A percentile compares a stretch with the other conserved stretches of the same genome.
phyloP scores from a whole-genome alignment of 139 green algal species.

The Volvox africanus region DNA sequence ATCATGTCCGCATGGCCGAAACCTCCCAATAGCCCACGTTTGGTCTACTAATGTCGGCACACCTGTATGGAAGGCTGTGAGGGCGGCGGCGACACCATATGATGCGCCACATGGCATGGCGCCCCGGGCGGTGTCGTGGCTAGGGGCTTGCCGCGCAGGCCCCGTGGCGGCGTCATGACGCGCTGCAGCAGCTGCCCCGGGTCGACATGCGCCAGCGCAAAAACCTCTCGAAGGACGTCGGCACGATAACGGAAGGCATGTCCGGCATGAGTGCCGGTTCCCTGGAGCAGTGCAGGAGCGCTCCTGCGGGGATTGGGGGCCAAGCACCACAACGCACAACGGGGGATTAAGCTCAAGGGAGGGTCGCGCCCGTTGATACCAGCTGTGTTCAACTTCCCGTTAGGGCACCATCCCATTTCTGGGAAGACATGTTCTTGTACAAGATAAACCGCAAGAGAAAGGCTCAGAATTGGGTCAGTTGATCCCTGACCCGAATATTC shows the following conservation, averaged over 20 bases:
- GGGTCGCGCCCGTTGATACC: no score
- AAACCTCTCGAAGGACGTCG: background rate
- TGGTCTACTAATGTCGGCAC: no score
- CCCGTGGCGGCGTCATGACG: slow-evolving; percentile 1
- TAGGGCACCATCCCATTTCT: no score
- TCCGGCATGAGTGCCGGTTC: background rate
- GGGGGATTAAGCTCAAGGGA: no score
- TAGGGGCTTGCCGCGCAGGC: background rate
- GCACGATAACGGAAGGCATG: background rate
- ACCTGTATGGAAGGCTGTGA: background rate
- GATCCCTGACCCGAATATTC: no score
- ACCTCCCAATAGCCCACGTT: background rate
- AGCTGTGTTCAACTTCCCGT: no score
- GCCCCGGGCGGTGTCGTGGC: background rate
- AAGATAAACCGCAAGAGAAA: no score
- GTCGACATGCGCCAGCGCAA: slow-evolving; percentile 1
- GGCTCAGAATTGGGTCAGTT: no score
- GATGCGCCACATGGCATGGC: background rate
- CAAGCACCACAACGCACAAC: background rate
- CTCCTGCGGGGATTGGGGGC: slow-evolving; percentile 3
- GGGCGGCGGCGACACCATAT: background rate
- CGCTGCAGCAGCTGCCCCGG: background rate
- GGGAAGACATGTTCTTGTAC: no score
- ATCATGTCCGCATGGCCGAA: background rate
- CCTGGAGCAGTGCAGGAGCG: slow-evolving; percentile 28